These are phyloP conservation scores for Colletotrichum coccodes DNA, from an alignment of 2,329 filamentous ascomycete genomes.

Conservation along the genomic window DNA sequence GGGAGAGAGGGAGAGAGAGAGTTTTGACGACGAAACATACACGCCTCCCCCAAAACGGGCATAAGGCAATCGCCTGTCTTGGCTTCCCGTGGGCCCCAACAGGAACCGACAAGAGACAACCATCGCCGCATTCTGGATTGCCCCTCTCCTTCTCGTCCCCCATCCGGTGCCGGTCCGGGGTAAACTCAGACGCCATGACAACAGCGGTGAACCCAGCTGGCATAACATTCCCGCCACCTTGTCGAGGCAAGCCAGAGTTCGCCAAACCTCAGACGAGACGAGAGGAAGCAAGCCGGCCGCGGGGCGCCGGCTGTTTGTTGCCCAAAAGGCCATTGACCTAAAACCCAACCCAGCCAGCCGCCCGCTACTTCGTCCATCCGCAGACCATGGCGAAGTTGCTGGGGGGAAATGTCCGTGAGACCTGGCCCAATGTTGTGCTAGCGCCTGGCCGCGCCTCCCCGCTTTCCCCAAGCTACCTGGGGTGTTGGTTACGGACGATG, in stretches of 20 bases:
- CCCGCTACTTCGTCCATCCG: too few species aligned
- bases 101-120: background rate
- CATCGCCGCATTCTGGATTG: constrained; percentile 1
- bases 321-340: background rate
- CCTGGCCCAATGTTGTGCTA: background rate
- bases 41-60: constrained; percentile 13
- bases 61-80: background rate
- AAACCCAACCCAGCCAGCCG: background rate
- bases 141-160: background rate
- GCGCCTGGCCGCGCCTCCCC: constrained; percentile 16
- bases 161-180: constrained; percentile 12
- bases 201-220: constrained; percentile 29
- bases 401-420: constrained; percentile 7
- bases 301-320: background rate
- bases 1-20: background rate
- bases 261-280: background rate
- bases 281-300: background rate
- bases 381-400: too few species aligned
- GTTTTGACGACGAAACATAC: constrained; percentile 24
- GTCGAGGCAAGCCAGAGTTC: background rate
- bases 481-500: constrained; percentile 7
- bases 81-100: background rate
- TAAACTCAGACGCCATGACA: constrained; percentile 19
- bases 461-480: constrained; percentile 15
- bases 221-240: background rate